Base-by-base conservation (phyloP, 2,329 filamentous ascomycete species). In the Colletotrichum nymphaeae region DNA sequence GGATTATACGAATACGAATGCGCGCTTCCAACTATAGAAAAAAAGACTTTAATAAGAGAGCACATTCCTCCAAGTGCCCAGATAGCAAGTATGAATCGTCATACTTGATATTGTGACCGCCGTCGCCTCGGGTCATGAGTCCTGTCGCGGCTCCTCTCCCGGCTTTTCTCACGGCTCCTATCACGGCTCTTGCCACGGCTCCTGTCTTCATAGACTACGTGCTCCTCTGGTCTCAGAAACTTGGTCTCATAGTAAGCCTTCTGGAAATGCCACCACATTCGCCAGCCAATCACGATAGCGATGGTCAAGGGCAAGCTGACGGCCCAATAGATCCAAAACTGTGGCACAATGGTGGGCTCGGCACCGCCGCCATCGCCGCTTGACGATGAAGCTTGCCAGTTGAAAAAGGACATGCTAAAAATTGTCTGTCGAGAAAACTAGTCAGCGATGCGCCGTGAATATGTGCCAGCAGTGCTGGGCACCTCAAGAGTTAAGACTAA, bases 361-460 rank as follows among this genome's bases (percentile, higher is more conserved):
- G 22, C 24, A n/a, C 42, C 19, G 42, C 42, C 42, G 42, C 8
- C 19, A 19, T 19, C 19, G 19, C 3, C 8, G 42, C 19, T n/a
- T 22, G 42, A 49, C 19, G 19, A 30, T 3, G 37, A 52, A 1
- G 14, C 24, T 16, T 49, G 37, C 60, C 60, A 52, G 42, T 49
- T 42, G 37, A 62, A 62, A 37, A 62, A 46, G 16, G 58, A 62
- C 58, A 62, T 62, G 35, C 58, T 62, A 16, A 62, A 62, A 5
- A 62, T 16, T 11, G 24, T 62, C 58, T 62, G 58, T 16, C 8
- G 5, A 30, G 19, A 35, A 11, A 22, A 19, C 24, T 46, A 11
- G 30, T 22, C 5, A 28, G 16, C 11, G 2, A 9, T 26, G 42
- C 19, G 22, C 22, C 4, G 19, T 49, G n/a, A 14, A 14, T 14